Conservation (phyloP, 2,329 filamentous ascomycete genomes). For the Ascochyta clinopodiicola region DNA sequence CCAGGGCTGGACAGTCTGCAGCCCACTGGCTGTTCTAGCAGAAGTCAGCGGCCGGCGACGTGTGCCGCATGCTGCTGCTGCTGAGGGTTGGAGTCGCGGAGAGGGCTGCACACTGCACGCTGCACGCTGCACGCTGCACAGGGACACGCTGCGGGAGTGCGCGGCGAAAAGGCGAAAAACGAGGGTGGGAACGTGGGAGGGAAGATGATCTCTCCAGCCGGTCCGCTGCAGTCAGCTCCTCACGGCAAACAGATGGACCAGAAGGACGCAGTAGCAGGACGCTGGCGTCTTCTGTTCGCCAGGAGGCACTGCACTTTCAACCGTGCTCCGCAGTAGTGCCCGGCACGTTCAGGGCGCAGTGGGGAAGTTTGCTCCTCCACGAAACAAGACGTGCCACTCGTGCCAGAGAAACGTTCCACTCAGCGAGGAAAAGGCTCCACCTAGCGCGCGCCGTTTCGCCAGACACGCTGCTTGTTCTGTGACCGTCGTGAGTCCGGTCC, state of each 20-base stretch:
- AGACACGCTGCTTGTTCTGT: background rate
- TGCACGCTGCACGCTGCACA: background rate
- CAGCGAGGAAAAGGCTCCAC: background rate
- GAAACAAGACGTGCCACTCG: constrained; percentile 8
- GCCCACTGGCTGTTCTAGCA: constrained; percentile 27
- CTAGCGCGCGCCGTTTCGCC: background rate
- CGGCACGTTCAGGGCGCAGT: constrained; percentile 27
- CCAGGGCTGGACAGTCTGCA: constrained; percentile 7
- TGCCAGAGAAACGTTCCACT: constrained; percentile 5
- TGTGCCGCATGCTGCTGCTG: constrained; percentile 31
- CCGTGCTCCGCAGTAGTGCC: constrained; percentile 28
- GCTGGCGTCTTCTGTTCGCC: constrained; percentile 29
- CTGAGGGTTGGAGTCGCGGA: constrained; percentile 16
- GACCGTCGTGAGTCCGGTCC: background rate
- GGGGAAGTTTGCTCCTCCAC: constrained; percentile 26
- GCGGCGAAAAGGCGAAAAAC: constrained; percentile 2
- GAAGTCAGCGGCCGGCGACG: constrained; percentile 19
- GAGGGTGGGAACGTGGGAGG: background rate
- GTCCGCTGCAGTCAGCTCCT: constrained; percentile 29
- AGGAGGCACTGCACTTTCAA: constrained; percentile 25
- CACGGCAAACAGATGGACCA: constrained; percentile 25
- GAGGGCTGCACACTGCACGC: constrained; percentile 9
- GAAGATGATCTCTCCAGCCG: constrained; percentile 13
- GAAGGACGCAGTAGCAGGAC: background rate
- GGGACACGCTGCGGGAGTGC: constrained; percentile 12